Base-by-base conservation (phyloP, 2,329 filamentous ascomycete species). In the Sphaerulina musiva region DNA sequence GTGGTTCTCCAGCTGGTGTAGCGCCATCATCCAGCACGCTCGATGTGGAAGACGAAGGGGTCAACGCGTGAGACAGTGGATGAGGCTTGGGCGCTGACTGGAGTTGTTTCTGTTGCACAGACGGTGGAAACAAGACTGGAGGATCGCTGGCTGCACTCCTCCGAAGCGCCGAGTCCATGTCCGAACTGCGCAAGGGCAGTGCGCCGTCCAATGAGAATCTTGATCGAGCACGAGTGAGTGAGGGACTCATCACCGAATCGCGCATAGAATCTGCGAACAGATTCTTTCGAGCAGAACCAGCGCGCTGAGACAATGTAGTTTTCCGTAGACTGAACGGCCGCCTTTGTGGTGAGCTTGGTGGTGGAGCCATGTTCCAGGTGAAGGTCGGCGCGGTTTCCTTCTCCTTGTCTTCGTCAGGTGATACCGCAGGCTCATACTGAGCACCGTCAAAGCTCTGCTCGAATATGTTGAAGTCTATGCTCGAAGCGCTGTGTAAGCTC, bases 271-370 rank as follows among this genome's bases (percentile, higher is more conserved):
- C 74, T 20, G 67, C 66, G 29, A 66, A 67, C 23, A 72, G 65
- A 59, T 72, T 69, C 20, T 72, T 66, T 23, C 70, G 67, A 34
- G 63, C 70, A 14, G 71, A 63, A 41, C 82, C 80, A 58, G 87
- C 81, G 40, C 92, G 85, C 70, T 95, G 91, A 67, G 95, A 89
- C 23, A 95, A 72, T 0, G 92, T 95, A 2, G 90, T 95, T 68
- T 86, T 91, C 55, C 92, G 81, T 46, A 96, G 74, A 14, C 64
- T 66, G 51, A 68, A 63, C 17, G 68, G 65, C 34, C 68, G 62
- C 48, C 66, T 57, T 40, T 66, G 67, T 41, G 68, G 68, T 45
- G 68, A 70, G 46, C 57, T 55, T 39, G 63, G 58, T 36, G 62
- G 49, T 36, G 62, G 49, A 23, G 66, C 59, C 40, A 67, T 60